phyloP scores from a whole-genome alignment of 2,329 filamentous ascomycete genomes.

The Zasmidium angulare region DNA sequence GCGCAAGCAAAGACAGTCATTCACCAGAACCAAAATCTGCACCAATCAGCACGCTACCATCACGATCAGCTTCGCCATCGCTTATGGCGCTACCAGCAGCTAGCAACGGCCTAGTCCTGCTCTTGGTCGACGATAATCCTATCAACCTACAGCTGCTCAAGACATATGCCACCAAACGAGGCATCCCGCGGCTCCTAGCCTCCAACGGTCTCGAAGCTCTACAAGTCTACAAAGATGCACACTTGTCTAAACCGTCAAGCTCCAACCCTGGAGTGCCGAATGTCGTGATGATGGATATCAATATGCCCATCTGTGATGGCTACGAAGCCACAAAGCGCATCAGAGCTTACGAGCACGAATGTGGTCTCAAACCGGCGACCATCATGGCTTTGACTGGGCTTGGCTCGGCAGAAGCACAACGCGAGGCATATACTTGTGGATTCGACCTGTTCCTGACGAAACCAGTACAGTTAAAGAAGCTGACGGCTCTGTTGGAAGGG shows the following conservation, averaged over 20 bases:
- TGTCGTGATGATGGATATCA: conserved; percentile 40
- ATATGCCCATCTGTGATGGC: conserved; percentile 27
- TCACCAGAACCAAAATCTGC: not conserved
- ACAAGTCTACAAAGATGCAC: conserved; percentile 36
- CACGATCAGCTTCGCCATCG: not conserved
- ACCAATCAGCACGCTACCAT: not conserved
- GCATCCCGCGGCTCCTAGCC: conserved; percentile 42
- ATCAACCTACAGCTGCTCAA: conserved; percentile 31
- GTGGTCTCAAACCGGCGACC: conserved; percentile 18
- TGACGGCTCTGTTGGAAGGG: not conserved
- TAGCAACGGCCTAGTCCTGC: conserved; percentile 10
- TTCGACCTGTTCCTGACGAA: conserved; percentile 35
- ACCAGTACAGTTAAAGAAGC: conserved; percentile 17
- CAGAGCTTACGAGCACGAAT: conserved; percentile 21
- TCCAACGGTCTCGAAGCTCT: conserved; percentile 52
- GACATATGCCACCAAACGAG: conserved; percentile 29
- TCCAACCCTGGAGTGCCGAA: not conserved
- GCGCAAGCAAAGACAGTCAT: too few species aligned
- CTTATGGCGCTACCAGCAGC: not conserved
- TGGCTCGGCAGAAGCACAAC: conserved; percentile 23
- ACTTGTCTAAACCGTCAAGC: not conserved
- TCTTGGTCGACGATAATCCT: conserved; percentile 33
- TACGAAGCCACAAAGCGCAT: conserved; percentile 29
- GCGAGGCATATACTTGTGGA: conserved; percentile 30
- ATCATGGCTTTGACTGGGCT: conserved; percentile 34